Evolutionary conservation across 306 rosid genomes (phyloP).

Genomic region (Castanea crenata): DNA sequence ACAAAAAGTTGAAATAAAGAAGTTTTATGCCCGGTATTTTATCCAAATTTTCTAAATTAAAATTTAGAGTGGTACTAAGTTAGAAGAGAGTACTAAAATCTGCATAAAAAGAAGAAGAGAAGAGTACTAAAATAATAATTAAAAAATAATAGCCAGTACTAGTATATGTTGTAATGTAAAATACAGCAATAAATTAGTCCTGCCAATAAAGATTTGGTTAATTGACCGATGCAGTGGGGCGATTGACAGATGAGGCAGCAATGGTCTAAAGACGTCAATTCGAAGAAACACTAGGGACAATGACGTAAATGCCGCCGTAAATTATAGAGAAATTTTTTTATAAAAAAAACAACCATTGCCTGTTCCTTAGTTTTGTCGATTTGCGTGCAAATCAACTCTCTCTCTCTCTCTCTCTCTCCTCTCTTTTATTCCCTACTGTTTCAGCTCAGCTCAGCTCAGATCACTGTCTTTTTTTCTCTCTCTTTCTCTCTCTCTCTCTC

Average conservation of each 20-base stretch:
- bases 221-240: constrained; percentile 11
- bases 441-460: constrained; percentile 35
- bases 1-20: too few species aligned
- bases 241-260: constrained; percentile 3
- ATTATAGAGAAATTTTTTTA: constrained; percentile 22
- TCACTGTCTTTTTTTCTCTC: constrained; percentile 29
- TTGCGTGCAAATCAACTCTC: constrained; percentile 31
- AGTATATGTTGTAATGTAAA: neutral
- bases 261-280: constrained; percentile 47
- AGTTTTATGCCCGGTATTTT: too few species aligned
- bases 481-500: neutral
- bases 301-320: constrained; percentile 69
- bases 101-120: too few species aligned
- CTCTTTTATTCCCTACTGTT: constrained; percentile 44
- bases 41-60: too few species aligned
- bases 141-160: neutral
- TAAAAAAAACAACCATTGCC: neutral
- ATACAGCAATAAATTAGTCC: neutral
- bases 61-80: too few species aligned
- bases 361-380: constrained; percentile 50
- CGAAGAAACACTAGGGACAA: constrained; percentile 63
- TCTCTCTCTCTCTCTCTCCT: constrained; percentile 1
- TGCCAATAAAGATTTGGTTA: constrained; percentile 24
- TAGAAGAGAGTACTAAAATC: too few species aligned
- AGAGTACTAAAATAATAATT: neutral